These are phyloP conservation scores for Coffea canephora DNA, from an alignment of 257 asterid species.

Conservation along the genomic window DNA sequence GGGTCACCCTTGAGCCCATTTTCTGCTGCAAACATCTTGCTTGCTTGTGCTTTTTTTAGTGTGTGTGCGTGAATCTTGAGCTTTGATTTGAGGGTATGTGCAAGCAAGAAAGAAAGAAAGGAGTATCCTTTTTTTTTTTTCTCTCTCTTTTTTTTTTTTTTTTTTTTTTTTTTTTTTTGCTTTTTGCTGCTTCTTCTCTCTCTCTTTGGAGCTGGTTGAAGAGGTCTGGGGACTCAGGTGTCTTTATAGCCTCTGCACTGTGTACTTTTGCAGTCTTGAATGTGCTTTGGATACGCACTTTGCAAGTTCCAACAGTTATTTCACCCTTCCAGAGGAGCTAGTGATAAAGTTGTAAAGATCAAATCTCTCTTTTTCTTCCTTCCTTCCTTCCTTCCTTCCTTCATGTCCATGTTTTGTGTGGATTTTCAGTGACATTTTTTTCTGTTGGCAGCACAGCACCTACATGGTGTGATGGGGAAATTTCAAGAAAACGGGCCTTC, in stretches of 20 bases:
- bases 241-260: constrained; percentile 24
- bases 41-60: neutral
- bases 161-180: constrained; percentile 1
- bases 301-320: constrained; percentile 34
- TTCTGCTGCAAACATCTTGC: constrained; percentile 78
- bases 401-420: neutral
- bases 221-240: neutral
- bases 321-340: constrained; percentile 16
- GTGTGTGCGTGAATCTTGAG: neutral
- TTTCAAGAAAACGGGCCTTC: neutral
- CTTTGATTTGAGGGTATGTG: neutral
- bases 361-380: constrained; percentile 25
- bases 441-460: neutral
- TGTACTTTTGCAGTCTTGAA: constrained; percentile 34
- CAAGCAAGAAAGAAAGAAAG: neutral
- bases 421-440: neutral
- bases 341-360: constrained; percentile 13
- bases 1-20: constrained; percentile 83
- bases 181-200: constrained; percentile 5
- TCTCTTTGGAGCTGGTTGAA: neutral
- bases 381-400: neutral
- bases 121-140: neutral
- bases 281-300: constrained; percentile 20
- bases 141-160: constrained; percentile 8
- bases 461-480: neutral